Base-by-base conservation (phyloP, 345 rosid species). In the Sonneratia caseolaris region DNA sequence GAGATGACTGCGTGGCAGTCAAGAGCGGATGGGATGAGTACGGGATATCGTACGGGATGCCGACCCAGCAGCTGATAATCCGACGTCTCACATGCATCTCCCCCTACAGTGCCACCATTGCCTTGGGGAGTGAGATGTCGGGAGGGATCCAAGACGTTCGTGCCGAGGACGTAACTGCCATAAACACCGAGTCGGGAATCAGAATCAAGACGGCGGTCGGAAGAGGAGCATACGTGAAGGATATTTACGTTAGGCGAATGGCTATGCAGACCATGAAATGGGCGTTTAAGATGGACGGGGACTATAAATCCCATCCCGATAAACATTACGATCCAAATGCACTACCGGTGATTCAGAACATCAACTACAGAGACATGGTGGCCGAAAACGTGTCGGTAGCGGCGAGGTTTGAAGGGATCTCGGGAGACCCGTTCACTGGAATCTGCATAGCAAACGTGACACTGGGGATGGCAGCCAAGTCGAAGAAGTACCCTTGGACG, bases 51-150 rank as follows among this genome's bases (percentile, higher is more conserved):
- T 69, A 70, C 5, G 76, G 71, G 22, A 77, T 77, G 78, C 83
- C 86, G 9, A 69, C 81, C 5, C 27, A 76, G 56, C 78, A 82
- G 37, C 73, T 82, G 7, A 64, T 79, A 2, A 65, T 82, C 57
- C 73, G 82, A 45, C 75, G 82, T 16, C 75, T 82, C 48, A 79
- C 79, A 7, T 82, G 85, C 74, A 75, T 82, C 19, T 82, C 85
- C 0, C 85, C 85, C 12, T 68, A 77, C 71, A 82, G 85, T 69
- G 85, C 85, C 3, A 67, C 79, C 64, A 76, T 82, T 14, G 85
- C 85, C 15, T 74, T 82, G 13, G 85, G 85, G 62, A 82, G 83
- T 47, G 85, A 82, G 69, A 79, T 82, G 83, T 79, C 85, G 0
- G 85, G 85, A 10, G 85, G 85, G 53, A 75, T 82, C 40, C 64